These are phyloP conservation scores for Trichosporon asahii DNA, from an alignment of 1,284 basidiomycete species.

Conservation along the genomic window DNA sequence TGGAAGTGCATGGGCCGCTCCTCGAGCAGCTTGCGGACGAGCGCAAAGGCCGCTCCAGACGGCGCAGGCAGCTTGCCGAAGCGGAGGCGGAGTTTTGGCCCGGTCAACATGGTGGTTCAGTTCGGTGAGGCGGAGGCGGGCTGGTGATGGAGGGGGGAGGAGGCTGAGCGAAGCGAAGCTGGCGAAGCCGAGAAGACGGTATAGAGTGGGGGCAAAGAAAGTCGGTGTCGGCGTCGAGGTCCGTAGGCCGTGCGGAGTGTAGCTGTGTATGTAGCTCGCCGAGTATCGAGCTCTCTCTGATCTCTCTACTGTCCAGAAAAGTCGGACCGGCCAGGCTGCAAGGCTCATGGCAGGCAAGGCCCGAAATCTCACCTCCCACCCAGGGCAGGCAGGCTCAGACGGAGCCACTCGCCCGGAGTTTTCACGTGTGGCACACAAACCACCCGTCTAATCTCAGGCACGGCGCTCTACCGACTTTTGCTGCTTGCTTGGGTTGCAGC, in stretches of 20 bases:
- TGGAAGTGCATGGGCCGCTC: constrained; percentile 36
- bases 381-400: background rate
- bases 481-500: background rate
- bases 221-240: background rate
- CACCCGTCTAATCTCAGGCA: constrained; percentile 13
- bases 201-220: background rate
- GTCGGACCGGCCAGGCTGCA: background rate
- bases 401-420: constrained; percentile 6
- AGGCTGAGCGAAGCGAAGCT: no score
- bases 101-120: background rate
- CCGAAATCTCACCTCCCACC: constrained; percentile 16
- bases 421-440: constrained; percentile 16
- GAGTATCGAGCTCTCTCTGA: no score
- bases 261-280: background rate
- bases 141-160: no score
- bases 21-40: constrained; percentile 36
- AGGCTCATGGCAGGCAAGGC: background rate
- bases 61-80: constrained; percentile 6
- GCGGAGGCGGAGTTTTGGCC: background rate
- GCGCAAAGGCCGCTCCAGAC: constrained; percentile 32
- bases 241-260: background rate
- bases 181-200: no score
- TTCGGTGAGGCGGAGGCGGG: background rate
- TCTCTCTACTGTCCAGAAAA: background rate
- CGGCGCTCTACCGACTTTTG: constrained; percentile 19